phyloP scores from a whole-genome alignment of 495 filamentous ascomycete genomes.

The Talaromyces wortmannii region DNA sequence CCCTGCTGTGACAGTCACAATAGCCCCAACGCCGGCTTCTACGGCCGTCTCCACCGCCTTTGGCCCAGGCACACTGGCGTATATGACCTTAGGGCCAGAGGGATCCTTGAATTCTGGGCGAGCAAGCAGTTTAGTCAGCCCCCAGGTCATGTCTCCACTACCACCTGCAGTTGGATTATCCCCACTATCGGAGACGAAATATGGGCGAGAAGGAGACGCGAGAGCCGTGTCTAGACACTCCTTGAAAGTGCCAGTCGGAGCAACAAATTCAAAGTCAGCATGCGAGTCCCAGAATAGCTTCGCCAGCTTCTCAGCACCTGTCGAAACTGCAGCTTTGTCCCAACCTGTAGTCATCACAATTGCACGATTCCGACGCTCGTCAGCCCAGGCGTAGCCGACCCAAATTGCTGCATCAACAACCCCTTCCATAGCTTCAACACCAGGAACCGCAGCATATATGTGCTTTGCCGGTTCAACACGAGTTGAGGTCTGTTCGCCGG shows the following conservation, averaged over 20 bases:
- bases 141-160: slow-evolving; percentile 50
- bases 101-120: slow-evolving; percentile 37
- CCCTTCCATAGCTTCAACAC: slow-evolving; percentile 29
- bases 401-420: slow-evolving; percentile 50
- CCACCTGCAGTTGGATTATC: slow-evolving; percentile 54
- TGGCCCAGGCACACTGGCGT: slow-evolving; percentile 49
- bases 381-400: slow-evolving; percentile 56
- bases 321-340: slow-evolving; percentile 25
- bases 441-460: slow-evolving; percentile 43
- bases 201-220: slow-evolving; percentile 36
- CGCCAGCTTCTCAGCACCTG: slow-evolving; percentile 39
- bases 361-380: slow-evolving; percentile 49
- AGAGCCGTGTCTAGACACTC: slow-evolving; percentile 44
- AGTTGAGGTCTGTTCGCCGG: slow-evolving; percentile 53
- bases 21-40: slow-evolving; percentile 41
- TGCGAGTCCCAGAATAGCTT: slow-evolving; percentile 41
- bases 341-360: slow-evolving; percentile 47
- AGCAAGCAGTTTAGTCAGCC: slow-evolving; percentile 35
- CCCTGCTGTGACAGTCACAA: slow-evolving; percentile 46
- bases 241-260: slow-evolving; percentile 41
- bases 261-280: slow-evolving; percentile 45
- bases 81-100: slow-evolving; percentile 39
- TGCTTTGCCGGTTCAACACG: slow-evolving; percentile 46
- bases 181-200: slow-evolving; percentile 53
- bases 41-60: slow-evolving; percentile 36